phyloP scores from a whole-genome alignment of 345 rosid genomes.

The Syzygium jambos region DNA sequence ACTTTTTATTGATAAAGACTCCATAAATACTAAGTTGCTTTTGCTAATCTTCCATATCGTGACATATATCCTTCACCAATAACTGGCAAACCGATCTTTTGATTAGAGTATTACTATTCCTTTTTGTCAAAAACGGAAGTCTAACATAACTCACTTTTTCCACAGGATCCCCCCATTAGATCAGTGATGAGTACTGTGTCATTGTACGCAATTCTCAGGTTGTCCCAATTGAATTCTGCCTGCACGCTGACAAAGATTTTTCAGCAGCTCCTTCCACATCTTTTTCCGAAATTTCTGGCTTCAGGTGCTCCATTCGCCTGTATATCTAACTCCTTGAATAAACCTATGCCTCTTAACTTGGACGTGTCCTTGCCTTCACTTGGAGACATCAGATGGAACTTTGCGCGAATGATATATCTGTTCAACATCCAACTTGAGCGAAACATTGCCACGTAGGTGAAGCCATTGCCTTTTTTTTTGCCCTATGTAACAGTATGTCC shows the following conservation, averaged over 20 bases:
- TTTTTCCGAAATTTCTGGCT: constrained; percentile 26
- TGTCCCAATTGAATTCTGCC: constrained; percentile 16
- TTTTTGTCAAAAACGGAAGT: background rate
- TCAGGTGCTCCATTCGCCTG: constrained; percentile 53
- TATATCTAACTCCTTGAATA: constrained; percentile 67
- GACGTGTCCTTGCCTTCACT: constrained; percentile 69
- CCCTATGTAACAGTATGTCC: background rate
- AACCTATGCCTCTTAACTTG: constrained; percentile 71
- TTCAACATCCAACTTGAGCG: constrained; percentile 87
- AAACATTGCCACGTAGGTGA: constrained; percentile 86
- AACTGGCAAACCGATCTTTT: background rate
- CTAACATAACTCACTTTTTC: background rate
- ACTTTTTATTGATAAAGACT: background rate
- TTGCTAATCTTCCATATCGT: background rate
- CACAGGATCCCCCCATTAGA: constrained; percentile 44
- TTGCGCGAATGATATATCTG: constrained; percentile 61
- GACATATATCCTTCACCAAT: background rate
- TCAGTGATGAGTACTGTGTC: constrained; percentile 32
- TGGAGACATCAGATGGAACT: constrained; percentile 62
- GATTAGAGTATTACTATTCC: background rate
- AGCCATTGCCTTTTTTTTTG: background rate
- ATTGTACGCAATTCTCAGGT: constrained; percentile 27
- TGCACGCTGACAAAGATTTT: constrained; percentile 19
- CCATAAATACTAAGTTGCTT: background rate
- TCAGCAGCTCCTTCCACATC: constrained; percentile 24